phyloP scores from a whole-genome alignment of 805 yeast species.

The Lipomyces japonicus region DNA sequence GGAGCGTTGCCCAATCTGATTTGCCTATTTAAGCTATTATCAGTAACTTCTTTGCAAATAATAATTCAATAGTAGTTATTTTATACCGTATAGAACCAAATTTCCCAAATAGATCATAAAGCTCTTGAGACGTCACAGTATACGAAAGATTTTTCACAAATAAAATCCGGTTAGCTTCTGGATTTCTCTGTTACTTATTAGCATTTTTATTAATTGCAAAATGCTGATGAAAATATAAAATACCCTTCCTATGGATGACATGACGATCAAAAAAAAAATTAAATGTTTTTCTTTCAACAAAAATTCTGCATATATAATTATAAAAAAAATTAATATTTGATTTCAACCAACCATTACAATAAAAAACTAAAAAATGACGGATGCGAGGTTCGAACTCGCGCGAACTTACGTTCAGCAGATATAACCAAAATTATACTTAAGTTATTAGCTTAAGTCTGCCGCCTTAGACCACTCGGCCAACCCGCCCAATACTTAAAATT shows the following conservation, averaged over 20 bases:
- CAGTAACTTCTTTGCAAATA: neutral
- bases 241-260: too few relatives aligned
- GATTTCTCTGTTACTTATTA: neutral
- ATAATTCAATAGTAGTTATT: neutral
- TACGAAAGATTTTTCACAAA: slow-evolving; percentile 59
- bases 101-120: slow-evolving; percentile 52
- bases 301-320: too few relatives aligned
- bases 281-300: too few relatives aligned
- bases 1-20: slow-evolving; percentile 44
- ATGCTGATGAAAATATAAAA: too few relatives aligned
- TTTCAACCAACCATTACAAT: too few relatives aligned
- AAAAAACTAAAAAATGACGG: slow-evolving; percentile 32
- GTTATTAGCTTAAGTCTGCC: too few relatives aligned
- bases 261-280: too few relatives aligned
- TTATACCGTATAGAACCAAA: slow-evolving; percentile 49
- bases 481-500: slow-evolving; percentile 31
- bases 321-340: neutral
- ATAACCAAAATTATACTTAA: slow-evolving; percentile 29
- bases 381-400: slow-evolving; percentile 42
- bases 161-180: slow-evolving; percentile 38
- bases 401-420: slow-evolving; percentile 40
- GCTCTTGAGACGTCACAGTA: slow-evolving; percentile 44
- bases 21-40: slow-evolving; percentile 41
- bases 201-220: too few relatives aligned
- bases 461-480: slow-evolving; percentile 42